Percentiles rank a stretch among this genome's conserved stretches.
phyloP scores from a whole-genome alignment of 2,329 filamentous ascomycete species.

The Alternaria angustiovoidea region DNA sequence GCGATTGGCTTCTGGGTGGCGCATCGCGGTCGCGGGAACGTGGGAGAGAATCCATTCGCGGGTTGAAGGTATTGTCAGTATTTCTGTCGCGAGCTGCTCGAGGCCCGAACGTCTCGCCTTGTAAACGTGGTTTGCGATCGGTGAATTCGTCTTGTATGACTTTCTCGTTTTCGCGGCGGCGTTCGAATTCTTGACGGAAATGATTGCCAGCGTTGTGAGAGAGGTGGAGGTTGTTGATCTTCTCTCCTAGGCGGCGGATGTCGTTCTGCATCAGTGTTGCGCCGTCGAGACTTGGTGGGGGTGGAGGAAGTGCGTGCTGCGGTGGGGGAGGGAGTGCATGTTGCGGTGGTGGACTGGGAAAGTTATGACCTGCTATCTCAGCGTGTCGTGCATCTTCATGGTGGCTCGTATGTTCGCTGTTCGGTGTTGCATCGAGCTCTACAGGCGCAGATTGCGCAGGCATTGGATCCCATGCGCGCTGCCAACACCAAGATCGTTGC shows the following conservation, averaged over 20 bases:
- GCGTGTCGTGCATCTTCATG: background rate
- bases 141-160: constrained; percentile 38
- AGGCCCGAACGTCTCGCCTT: constrained; percentile 13
- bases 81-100: background rate
- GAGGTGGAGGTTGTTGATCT: constrained; percentile 41
- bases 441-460: constrained; percentile 32
- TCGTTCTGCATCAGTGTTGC: constrained; percentile 37
- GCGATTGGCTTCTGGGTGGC: constrained; percentile 5
- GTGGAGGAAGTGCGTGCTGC: constrained; percentile 17
- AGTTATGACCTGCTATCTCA: constrained; percentile 6
- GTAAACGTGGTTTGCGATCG: constrained; percentile 21
- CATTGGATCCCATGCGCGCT: constrained; percentile 41
- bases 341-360: constrained; percentile 17
- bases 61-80: background rate
- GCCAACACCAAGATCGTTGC: constrained; percentile 49
- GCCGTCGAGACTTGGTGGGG: constrained; percentile 28
- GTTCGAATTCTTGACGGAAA: constrained; percentile 28
- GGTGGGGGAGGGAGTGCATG: constrained; percentile 18
- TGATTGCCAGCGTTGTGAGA: constrained; percentile 15
- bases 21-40: background rate
- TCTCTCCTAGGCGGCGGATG: constrained; percentile 42
- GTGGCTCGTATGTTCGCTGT: constrained; percentile 1
- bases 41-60: constrained; percentile 16
- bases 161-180: constrained; percentile 40
- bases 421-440: constrained; percentile 40